Evolutionary conservation across 495 filamentous ascomycete species (phyloP).

Genomic region (Trichoderma virens): DNA sequence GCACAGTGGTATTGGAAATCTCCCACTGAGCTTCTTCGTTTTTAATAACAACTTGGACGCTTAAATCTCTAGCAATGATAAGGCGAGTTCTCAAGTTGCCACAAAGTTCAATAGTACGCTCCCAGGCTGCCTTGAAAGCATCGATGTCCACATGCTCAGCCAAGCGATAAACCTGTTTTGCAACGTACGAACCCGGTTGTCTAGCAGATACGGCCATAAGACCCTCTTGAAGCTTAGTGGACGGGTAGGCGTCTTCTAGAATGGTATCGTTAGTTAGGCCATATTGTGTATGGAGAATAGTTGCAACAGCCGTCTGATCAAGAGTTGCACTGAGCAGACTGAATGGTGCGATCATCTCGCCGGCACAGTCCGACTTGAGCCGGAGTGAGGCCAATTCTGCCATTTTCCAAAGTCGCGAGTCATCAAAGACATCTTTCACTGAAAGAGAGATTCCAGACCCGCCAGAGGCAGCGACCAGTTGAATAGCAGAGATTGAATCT

Average conservation of each 20-base stretch:
- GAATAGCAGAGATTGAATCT: neutral
- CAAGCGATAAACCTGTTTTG: slow-evolving; percentile 22
- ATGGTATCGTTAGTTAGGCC: neutral
- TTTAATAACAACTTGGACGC: neutral
- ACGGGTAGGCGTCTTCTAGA: slow-evolving; percentile 48
- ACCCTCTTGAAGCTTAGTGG: slow-evolving; percentile 54
- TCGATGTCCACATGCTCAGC: slow-evolving; percentile 16
- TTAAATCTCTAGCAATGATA: neutral
- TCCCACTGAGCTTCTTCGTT: slow-evolving; percentile 8
- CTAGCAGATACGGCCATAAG: slow-evolving; percentile 1
- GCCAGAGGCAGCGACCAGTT: neutral
- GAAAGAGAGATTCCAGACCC: neutral
- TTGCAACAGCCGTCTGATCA: neutral
- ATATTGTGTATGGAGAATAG: neutral
- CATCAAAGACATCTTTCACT: slow-evolving; percentile 8
- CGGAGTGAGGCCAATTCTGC: neutral
- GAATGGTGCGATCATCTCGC: neutral
- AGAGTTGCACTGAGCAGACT: neutral
- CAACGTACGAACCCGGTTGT: slow-evolving; percentile 35
- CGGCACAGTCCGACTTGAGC: too few relatives aligned
- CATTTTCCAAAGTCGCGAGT: neutral
- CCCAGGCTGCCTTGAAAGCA: slow-evolving; percentile 13
- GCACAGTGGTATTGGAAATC: neutral
- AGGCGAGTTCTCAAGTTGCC: slow-evolving; percentile 3
- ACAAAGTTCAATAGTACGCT: slow-evolving; percentile 5